These are phyloP conservation scores for Apiosordaria backusii DNA, from an alignment of 495 filamentous ascomycete genomes.

Conservation along the genomic window DNA sequence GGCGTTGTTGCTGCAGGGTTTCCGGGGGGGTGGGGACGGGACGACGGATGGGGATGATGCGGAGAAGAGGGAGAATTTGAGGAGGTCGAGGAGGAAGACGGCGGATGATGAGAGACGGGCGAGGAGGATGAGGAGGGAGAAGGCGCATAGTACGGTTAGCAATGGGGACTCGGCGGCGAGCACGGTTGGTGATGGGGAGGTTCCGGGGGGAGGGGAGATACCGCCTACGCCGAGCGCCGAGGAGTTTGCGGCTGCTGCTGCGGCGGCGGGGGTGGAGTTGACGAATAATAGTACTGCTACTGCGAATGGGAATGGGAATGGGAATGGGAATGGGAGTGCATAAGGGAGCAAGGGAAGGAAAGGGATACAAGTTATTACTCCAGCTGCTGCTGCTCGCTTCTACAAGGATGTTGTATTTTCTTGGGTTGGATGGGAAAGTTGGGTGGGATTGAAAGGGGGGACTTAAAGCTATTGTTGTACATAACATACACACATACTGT, in stretches of 20 bases:
- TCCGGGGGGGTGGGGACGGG: conserved; percentile 58
- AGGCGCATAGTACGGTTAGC: conserved; percentile 40
- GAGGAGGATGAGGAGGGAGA: conserved; percentile 53
- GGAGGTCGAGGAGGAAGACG: conserved; percentile 61
- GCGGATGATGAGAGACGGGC: conserved; percentile 66
- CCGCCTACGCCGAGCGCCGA: conserved; percentile 19
- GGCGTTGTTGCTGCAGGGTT: conserved; percentile 74
- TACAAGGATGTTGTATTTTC: background rate
- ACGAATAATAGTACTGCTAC: background rate
- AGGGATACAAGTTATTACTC: background rate
- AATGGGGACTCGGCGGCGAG: conserved; percentile 17
- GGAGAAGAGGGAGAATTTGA: conserved; percentile 55
- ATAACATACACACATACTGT: too few relatives aligned
- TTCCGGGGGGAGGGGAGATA: conserved; percentile 3
- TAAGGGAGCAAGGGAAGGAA: background rate
- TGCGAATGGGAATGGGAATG: background rate
- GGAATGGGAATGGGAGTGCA: background rate
- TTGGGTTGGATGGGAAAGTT: background rate
- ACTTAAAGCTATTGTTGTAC: too few relatives aligned
- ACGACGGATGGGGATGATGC: conserved; percentile 52
- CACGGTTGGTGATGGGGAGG: background rate
- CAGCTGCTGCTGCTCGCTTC: too few relatives aligned
- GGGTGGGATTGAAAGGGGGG: background rate
- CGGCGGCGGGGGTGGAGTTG: conserved; percentile 13
- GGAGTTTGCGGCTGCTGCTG: conserved; percentile 18